Conservation (phyloP, 2,329 filamentous ascomycete species). For the Teratosphaeria zuluensis region DNA sequence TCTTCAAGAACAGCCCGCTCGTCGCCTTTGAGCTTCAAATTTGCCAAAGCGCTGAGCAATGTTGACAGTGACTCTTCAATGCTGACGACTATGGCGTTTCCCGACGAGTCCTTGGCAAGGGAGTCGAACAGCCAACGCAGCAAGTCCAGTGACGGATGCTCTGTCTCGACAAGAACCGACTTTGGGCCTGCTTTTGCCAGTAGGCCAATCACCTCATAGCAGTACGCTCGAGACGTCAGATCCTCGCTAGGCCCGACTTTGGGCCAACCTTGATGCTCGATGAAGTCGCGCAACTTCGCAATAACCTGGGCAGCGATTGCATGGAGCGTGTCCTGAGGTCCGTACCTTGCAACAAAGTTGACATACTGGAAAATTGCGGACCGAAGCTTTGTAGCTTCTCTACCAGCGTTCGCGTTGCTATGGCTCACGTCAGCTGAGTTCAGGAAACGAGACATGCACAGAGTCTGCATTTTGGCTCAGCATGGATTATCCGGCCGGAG, state of each 20-base stretch:
- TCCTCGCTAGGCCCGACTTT: slow-evolving; percentile 46
- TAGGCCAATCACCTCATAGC: slow-evolving; percentile 84
- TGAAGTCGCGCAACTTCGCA: slow-evolving; percentile 59
- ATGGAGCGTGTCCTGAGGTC: slow-evolving; percentile 50
- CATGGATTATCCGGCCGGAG: background rate
- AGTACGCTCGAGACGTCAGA: slow-evolving; percentile 61
- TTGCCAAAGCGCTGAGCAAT: slow-evolving; percentile 51
- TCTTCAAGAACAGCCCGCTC: slow-evolving; percentile 38
- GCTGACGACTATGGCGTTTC: slow-evolving; percentile 66
- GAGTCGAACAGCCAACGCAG: slow-evolving; percentile 76
- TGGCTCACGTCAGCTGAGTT: background rate
- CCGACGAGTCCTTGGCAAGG: slow-evolving; percentile 66
- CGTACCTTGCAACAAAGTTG: slow-evolving; percentile 74
- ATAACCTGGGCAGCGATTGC: slow-evolving; percentile 61
- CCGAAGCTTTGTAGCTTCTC: slow-evolving; percentile 71
- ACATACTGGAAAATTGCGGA: slow-evolving; percentile 78
- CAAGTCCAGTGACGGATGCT: slow-evolving; percentile 40
- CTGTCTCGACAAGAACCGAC: slow-evolving; percentile 41
- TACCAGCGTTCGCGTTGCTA: slow-evolving; percentile 43
- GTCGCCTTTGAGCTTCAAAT: slow-evolving; percentile 31
- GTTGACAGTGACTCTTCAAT: slow-evolving; percentile 83
- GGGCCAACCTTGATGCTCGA: slow-evolving; percentile 78
- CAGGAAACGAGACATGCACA: background rate
- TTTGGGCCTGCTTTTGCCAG: slow-evolving; percentile 57
- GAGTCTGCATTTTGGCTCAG: slow-evolving; percentile 9